phyloP scores from a whole-genome alignment of 2,329 filamentous ascomycete species.

The Chaetomium sp. region DNA sequence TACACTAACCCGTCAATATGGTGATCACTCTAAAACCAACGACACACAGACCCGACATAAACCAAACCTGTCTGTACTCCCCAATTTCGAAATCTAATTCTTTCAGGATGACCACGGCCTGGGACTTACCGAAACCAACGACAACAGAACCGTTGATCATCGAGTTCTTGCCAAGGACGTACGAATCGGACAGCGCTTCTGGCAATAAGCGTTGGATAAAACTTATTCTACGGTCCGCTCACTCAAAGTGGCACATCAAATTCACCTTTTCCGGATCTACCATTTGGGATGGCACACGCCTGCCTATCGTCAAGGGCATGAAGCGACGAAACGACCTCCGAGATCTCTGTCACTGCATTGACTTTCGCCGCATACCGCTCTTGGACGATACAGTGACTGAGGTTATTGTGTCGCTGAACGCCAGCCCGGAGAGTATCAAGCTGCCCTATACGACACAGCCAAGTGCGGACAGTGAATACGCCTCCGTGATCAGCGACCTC shows the following conservation, averaged over 20 bases:
- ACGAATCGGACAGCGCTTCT: not conserved
- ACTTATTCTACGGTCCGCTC: slow-evolving; percentile 1
- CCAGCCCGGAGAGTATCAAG: not conserved
- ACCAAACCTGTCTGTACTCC: too few relatives aligned
- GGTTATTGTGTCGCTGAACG: not conserved
- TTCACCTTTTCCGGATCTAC: not conserved
- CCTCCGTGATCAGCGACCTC: not conserved
- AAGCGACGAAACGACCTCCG: slow-evolving; percentile 3
- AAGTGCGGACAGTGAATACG: slow-evolving; percentile 2
- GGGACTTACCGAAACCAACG: too few relatives aligned
- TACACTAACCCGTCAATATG: too few relatives aligned
- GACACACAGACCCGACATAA: too few relatives aligned
- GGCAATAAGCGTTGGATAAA: slow-evolving; percentile 4
- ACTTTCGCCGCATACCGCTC: slow-evolving; percentile 8
- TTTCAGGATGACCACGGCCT: too few relatives aligned
- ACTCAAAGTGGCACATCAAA: slow-evolving; percentile 5
- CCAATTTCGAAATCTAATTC: too few relatives aligned
- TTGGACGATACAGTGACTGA: slow-evolving; percentile 11
- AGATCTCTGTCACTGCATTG: slow-evolving; percentile 8
- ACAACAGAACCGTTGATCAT: not conserved
- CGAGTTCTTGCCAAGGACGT: slow-evolving; percentile 3
- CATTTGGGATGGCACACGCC: not conserved
- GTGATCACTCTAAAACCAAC: too few relatives aligned
- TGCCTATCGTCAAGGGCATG: not conserved
- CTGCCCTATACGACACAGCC: slow-evolving; percentile 5